Evolutionary conservation across 352 stramenopile species (phyloP), one percentile per base, ranked within the genome.

Genomic region (Phytophthora ramorum): DNA sequence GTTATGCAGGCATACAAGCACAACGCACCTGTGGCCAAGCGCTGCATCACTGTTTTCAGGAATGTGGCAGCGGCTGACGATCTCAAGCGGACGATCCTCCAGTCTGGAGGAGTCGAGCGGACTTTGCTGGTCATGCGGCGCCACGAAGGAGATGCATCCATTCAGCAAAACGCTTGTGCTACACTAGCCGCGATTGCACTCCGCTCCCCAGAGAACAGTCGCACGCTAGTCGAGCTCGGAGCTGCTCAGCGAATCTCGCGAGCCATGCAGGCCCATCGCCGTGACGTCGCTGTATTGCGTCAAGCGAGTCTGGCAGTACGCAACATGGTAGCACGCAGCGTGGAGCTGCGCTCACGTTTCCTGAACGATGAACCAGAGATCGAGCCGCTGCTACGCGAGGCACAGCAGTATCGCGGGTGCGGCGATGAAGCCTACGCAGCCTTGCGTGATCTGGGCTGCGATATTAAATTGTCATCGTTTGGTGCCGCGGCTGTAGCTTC

Each of bases 221-320:
- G 62, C 12, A 53, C 47, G 16, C 70, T 91, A 51, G 78, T 93
- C 7, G 69, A 90, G 6, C 55, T 90, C 1, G 75, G 78, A 16
- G 83, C 78, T 5, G 63, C 77, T 13, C 56, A 60, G 0, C 69
- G 76, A 37, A 83, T 95, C 45, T 73, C 79, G 8, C 65, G 66
- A 26, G 84, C 87, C 17, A 91, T 95, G 78, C 66, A 75, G 28
- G 59, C 22, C 12, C 86, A 92, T 45, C 58, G 58, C 13, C 52
- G 51, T 40, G 76, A 90, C 57, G 71, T 80, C 0, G 50, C 66
- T 28, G 32, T 95, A 16, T 54, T 95, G 30, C 83, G 84, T 6
- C 87, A 95, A 77, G 84, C 84, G 0, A 93, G 87, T 65, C 63
- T 95, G 16, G 87, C 87, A 8, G 87, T 95, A 45, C 83, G 87